Evolutionary conservation across 1,284 basidiomycete genomes (phyloP).

Genomic region (Cryptococcus sp.): DNA sequence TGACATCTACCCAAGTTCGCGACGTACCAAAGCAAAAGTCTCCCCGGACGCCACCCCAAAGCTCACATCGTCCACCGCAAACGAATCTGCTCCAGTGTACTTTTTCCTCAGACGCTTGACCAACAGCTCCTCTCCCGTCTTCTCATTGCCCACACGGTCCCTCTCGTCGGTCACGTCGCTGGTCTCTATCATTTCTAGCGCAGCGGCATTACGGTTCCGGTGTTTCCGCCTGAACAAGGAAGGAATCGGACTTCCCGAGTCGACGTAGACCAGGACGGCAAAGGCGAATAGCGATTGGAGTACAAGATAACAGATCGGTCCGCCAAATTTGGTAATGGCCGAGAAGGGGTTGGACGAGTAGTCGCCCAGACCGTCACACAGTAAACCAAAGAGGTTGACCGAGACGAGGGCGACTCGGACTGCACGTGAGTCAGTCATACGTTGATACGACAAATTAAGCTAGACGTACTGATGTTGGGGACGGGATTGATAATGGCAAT

Average conservation of each 20-base stretch:
- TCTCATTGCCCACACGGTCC: slow-evolving; percentile 45
- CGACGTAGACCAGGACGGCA: slow-evolving; percentile 56
- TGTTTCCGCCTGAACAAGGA: slow-evolving; percentile 14
- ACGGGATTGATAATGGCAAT: slow-evolving; percentile 63
- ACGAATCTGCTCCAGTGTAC: slow-evolving; percentile 51
- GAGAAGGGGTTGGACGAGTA: slow-evolving; percentile 53
- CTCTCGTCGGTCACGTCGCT: slow-evolving; percentile 58
- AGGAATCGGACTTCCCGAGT: slow-evolving; percentile 55
- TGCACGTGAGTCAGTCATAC: slow-evolving; percentile 37
- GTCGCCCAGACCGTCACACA: slow-evolving; percentile 58
- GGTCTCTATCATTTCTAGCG: not conserved
- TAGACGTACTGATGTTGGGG: slow-evolving; percentile 57
- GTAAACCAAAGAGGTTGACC: slow-evolving; percentile 67
- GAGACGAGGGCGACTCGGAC: slow-evolving; percentile 63
- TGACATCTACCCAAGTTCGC: not conserved
- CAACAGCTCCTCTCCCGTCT: slow-evolving; percentile 56
- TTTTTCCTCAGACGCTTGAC: slow-evolving; percentile 64
- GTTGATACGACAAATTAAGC: not conserved
- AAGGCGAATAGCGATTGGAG: slow-evolving; percentile 55
- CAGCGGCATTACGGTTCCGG: slow-evolving; percentile 1
- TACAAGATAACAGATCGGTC: slow-evolving; percentile 68
- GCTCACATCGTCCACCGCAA: slow-evolving; percentile 66
- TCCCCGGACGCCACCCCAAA: slow-evolving; percentile 61
- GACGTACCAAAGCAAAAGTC: slow-evolving; percentile 56
- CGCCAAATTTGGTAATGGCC: slow-evolving; percentile 59